These are phyloP conservation scores for Aurinia saxatilis DNA, from an alignment of 345 rosid genomes.

Conservation along the genomic window DNA sequence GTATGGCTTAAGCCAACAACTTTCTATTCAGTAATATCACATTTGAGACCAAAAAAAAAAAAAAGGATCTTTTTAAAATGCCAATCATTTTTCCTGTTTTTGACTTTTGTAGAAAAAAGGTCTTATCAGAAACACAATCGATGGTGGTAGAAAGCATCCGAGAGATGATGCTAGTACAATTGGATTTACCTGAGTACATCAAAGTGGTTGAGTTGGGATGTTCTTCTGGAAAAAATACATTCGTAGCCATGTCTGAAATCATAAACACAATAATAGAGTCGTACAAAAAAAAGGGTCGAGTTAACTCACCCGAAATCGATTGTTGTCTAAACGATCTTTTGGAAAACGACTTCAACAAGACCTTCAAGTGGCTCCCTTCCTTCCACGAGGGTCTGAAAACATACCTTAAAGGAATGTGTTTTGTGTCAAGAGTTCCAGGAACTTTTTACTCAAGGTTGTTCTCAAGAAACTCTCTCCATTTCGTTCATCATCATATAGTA, in stretches of 20 bases:
- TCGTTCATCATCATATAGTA: conserved; percentile 26
- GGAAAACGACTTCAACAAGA: conserved; percentile 23
- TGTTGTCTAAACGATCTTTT: background rate
- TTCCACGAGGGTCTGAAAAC: background rate
- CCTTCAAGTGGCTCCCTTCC: conserved; percentile 5
- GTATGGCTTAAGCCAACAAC: too few relatives aligned
- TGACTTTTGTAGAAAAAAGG: background rate
- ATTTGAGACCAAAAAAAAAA: too few relatives aligned
- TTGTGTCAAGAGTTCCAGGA: conserved; percentile 31
- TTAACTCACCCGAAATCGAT: conserved; percentile 9
- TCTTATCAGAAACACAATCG: background rate
- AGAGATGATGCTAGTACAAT: background rate
- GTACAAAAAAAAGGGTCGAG: background rate
- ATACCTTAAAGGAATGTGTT: conserved; percentile 3
- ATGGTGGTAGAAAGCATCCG: background rate
- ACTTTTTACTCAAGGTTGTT: conserved; percentile 37
- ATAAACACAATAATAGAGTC: background rate
- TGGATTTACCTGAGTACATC: background rate
- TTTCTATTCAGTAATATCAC: too few relatives aligned
- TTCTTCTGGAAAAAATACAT: conserved; percentile 35
- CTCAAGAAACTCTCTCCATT: conserved; percentile 15
- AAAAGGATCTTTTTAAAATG: too few relatives aligned
- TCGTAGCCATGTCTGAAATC: conserved; percentile 1
- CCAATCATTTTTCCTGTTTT: too few relatives aligned
- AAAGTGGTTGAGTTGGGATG: conserved; percentile 36